Base-by-base conservation (phyloP, 2,329 filamentous ascomycete species). In the Colletotrichum zoysiae region DNA sequence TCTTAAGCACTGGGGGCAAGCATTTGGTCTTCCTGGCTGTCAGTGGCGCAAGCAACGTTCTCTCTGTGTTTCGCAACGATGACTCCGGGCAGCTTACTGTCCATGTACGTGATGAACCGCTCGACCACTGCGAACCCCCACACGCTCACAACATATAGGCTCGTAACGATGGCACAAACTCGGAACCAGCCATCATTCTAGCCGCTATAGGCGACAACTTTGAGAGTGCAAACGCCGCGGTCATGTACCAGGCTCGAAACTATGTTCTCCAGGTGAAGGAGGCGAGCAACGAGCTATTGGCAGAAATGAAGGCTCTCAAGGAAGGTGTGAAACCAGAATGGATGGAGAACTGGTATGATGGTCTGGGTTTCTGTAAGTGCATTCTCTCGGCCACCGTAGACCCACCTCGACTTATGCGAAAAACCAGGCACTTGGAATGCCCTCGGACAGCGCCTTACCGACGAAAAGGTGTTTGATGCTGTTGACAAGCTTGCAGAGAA, bases 291-390 rank as follows among this genome's bases (percentile, higher is more conserved):
- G 80, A 88, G 75, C 77, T 82, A 69, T 81, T 83, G 26, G 80
- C 81, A 38, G 85, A 90, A 71, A 78, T 87, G 35, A 80, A 84
- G 67, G 80, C 82, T 0, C 76, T 88, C 9, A 81, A 81, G 20
- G 82, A 85, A 35, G 86, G 86, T 6, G 81, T 91, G 44, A 85
- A 86, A 65, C 82, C 86, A 7, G 81, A 90, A 78, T 97, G 94
- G 94, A 83, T 93, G 60, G 90, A 96, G 74, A 90, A 93, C 71
- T 98, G 95, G 95, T 95, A 95, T 78, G 96, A 98, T 79, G 94
- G 95, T 0, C 84, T 99, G 48, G 93, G 95, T 0, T 99, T 96
- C 79, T 99, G 96, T 89, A 77, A 79, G 86, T 51, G 1, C 35
- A 14, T 35, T 51, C 8, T 16, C 33, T 38, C n/a, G 5, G 7